Base-by-base conservation (phyloP, 2,329 filamentous ascomycete species). In the Aspergillus sp. region DNA sequence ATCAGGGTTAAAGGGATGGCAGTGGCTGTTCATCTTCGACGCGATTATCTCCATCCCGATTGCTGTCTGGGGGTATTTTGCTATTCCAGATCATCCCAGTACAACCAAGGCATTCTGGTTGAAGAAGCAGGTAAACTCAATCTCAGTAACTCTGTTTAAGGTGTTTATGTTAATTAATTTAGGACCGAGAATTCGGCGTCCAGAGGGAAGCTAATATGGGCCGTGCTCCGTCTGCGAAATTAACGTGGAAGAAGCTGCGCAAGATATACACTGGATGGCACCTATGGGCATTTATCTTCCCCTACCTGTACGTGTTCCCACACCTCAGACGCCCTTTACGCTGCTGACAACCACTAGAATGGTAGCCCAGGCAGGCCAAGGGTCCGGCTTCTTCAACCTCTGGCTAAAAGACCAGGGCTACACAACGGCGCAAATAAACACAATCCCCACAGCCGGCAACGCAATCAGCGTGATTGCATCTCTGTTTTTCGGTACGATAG, bases 21-120 rank as follows among this genome's bases (percentile, higher is more conserved):
- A 76, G 60, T 81, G 79, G 82, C 73, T 85, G 0, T 85, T 85
- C 60, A 80, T 85, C 49, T 79, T 84, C 37, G 81, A 84, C 64
- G 79, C 79, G 1, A 68, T 82, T 48, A 82, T 84, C 60, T 80
- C 79, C 3, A 68, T 79, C 4, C 77, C 77, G 1, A 73, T 80
- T 3, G 72, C 67, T 7, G 50, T 76, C 3, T 72, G 70, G 31
- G 74, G 73, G 2, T 67, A 68, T 31, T 63, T 76, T 54, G 73
- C 72, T 45, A 73, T 73, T 44, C 79, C 79, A 0, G 79, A 80
- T 53, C 79, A 76, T 0, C 78, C 79, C 0, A 67, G 77, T 53
- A 76, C 68, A 1, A 79, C 76, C 0, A 68, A 63, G 1, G 78
- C 78, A 0, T 79, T 75, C 57, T 81, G 49, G 48, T 24, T 57